Percentiles rank a stretch among this genome's conserved stretches.
Evolutionary conservation across 2,329 filamentous ascomycete genomes (phyloP).

Genomic region (Trichophaea hybrida): DNA sequence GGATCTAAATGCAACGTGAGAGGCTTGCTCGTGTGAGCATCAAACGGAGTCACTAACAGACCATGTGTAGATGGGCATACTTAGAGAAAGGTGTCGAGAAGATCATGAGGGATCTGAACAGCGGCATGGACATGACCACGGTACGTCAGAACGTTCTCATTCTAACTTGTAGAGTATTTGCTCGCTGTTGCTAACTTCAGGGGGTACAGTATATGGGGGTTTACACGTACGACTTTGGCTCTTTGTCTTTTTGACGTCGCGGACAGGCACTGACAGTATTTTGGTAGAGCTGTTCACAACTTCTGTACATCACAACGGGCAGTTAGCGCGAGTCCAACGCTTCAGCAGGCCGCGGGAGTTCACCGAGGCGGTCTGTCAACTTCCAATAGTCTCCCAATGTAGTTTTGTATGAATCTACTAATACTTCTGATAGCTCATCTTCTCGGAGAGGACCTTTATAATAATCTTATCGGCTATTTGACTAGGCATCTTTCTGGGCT

Average conservation of each 20-base stretch:
- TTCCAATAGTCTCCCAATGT: conserved; percentile 7
- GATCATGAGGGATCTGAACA: conserved; percentile 85
- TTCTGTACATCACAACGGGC: conserved; percentile 98
- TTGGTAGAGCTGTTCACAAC: conserved; percentile 71
- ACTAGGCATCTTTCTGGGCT: conserved; percentile 55
- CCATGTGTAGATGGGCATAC: conserved; percentile 60
- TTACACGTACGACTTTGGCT: conserved; percentile 53
- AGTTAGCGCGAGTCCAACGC: conserved; percentile 42
- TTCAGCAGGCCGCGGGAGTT: conserved; percentile 38
- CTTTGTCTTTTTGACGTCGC: conserved; percentile 12
- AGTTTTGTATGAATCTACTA: conserved; percentile 10
- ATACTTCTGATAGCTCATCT: conserved; percentile 55
- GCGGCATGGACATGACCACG: conserved; percentile 85
- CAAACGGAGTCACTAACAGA: not conserved
- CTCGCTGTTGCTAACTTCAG: not conserved
- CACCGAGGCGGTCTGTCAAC: conserved; percentile 53
- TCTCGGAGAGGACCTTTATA: conserved; percentile 89
- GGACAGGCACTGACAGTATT: not conserved
- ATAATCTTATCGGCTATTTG: conserved; percentile 76
- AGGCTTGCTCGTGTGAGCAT: conserved; percentile 18
- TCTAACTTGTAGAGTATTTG: conserved; percentile 3
- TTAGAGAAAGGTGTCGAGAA: conserved; percentile 75
- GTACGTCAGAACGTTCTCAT: conserved; percentile 35
- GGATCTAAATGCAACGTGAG: conserved; percentile 49
- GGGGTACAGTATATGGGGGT: conserved; percentile 69